Evolutionary conservation across 192 early-diverging fungal genomes (phyloP).

Genomic region (Cladochytrium replicatum): DNA sequence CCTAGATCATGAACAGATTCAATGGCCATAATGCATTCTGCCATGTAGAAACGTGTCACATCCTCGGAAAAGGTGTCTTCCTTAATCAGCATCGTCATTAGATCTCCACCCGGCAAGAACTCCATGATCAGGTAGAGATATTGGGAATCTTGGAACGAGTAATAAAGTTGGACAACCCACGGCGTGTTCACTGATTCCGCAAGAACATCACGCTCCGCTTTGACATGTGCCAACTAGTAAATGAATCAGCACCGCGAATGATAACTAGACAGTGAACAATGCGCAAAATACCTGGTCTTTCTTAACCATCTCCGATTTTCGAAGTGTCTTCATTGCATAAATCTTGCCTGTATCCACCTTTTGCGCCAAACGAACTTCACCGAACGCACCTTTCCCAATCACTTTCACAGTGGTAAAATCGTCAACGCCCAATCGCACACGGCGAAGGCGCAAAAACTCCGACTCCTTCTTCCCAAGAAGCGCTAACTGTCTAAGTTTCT

Average conservation of each 20-base stretch:
- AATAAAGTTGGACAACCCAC: constrained; percentile 97
- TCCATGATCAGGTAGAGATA: constrained; percentile 99
- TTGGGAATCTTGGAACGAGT: constrained; percentile 91
- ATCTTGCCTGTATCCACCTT: constrained; percentile 95
- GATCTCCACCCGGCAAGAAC: constrained; percentile 95
- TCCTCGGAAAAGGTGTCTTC: constrained; percentile 94
- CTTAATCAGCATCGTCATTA: constrained; percentile 99
- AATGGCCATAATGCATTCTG: constrained; percentile 88
- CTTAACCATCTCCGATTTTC: constrained; percentile 96
- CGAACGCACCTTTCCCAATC: constrained; percentile 98
- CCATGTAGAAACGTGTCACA: constrained; percentile 97
- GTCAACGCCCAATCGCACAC: constrained; percentile 72
- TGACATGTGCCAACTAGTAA: constrained; percentile 80
- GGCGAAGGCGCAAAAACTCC: constrained; percentile 83
- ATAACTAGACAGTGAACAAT: not conserved
- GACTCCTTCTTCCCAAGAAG: constrained; percentile 81
- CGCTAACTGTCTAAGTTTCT: constrained; percentile 72
- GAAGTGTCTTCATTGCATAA: constrained; percentile 95
- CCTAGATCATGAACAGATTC: constrained; percentile 87
- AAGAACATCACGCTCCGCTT: constrained; percentile 95
- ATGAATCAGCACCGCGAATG: not conserved
- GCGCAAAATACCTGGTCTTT: constrained; percentile 73
- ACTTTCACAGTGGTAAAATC: constrained; percentile 96
- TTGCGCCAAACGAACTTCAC: constrained; percentile 94
- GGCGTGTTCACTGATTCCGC: constrained; percentile 82